Evolutionary conservation across 768 basidiomycete genomes (phyloP), one percentile per base, ranked within the genome.

Genomic region (Hortiboletus campestris): DNA sequence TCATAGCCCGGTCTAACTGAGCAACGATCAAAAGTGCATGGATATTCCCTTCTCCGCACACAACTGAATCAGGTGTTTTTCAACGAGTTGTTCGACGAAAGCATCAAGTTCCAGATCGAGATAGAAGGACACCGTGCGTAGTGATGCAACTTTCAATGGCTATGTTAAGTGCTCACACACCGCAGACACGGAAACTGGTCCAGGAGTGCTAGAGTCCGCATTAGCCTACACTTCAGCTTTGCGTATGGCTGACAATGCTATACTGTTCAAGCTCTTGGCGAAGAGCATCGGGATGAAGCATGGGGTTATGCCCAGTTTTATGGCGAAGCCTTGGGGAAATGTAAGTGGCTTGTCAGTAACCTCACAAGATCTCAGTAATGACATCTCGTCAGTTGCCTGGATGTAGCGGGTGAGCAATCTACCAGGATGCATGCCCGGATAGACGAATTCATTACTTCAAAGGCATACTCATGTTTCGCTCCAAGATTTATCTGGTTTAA

Each of bases 301-400:
- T 60, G 90, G 89, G 10, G 78, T 99, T 52, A 82, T 93, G 38
- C 96, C 97, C 2, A 96, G 92, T 56, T 99, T 99, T 74, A 98
- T 98, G 96, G 94, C 95, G 0, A 98, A 98, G 65, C 95, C 95
- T 25, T 97, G 92, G 90, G 87, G 86, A 32, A 86, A 92, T 65
- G 94, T 94, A 66, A 67, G 88, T 76, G 13, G 34, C 9, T 53
- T 46, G 3, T 22, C 29, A 38, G 6, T 31, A 6, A 51, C 17
- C 40, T 38, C 34, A 19, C 34, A 28, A 46, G 46, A 34, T 65
- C 42, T 54, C 31, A 9, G 31, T 50, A 32, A 44, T 48, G 35
- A 59, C 53, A 28, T 34, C 12, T 38, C 10, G 11, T 39, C 62
- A 97, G 90, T 82, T 98, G 60, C 95, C 97, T 35, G 97, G 97